These are phyloP conservation scores for Penicillium palitans DNA, from an alignment of 2,329 filamentous ascomycete species.

Conservation along the genomic window DNA sequence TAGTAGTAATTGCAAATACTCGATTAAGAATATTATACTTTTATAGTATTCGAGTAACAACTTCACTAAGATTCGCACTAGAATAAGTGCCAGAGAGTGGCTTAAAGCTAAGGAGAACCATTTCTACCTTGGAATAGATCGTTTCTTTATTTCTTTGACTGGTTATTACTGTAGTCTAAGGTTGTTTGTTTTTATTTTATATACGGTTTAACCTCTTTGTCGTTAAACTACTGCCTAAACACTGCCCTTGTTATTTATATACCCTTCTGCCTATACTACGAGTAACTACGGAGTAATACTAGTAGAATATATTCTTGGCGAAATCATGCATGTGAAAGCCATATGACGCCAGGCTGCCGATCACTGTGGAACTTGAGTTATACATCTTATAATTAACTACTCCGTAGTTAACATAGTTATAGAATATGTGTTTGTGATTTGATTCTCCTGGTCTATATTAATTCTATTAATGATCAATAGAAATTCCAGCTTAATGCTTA, in stretches of 20 bases:
- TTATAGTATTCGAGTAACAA: too few relatives aligned
- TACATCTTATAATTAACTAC: neutral
- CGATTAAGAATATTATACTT: too few relatives aligned
- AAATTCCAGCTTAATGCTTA: neutral
- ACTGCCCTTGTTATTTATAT: neutral
- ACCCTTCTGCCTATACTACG: neutral
- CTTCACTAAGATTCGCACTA: too few relatives aligned
- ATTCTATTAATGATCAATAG: neutral
- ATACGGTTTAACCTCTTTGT: neutral
- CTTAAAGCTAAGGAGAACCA: too few relatives aligned
- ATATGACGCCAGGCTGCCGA: slow-evolving; percentile 4
- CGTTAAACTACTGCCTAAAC: neutral
- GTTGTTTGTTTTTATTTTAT: neutral
- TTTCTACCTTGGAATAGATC: too few relatives aligned
- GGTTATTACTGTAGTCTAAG: neutral
- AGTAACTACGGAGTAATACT: neutral
- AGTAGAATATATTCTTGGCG: neutral
- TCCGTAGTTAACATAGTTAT: too few relatives aligned
- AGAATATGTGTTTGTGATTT: neutral
- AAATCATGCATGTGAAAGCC: neutral
- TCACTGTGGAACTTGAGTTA: neutral
- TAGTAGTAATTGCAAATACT: too few relatives aligned
- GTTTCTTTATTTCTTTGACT: neutral
- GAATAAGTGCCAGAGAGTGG: too few relatives aligned
- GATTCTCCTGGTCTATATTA: neutral